Percentiles rank a stretch among this genome's conserved stretches.
These are phyloP conservation scores for Magnaporthiopsis incrustans DNA, from an alignment of 2,329 filamentous ascomycete species.

Conservation along the genomic window DNA sequence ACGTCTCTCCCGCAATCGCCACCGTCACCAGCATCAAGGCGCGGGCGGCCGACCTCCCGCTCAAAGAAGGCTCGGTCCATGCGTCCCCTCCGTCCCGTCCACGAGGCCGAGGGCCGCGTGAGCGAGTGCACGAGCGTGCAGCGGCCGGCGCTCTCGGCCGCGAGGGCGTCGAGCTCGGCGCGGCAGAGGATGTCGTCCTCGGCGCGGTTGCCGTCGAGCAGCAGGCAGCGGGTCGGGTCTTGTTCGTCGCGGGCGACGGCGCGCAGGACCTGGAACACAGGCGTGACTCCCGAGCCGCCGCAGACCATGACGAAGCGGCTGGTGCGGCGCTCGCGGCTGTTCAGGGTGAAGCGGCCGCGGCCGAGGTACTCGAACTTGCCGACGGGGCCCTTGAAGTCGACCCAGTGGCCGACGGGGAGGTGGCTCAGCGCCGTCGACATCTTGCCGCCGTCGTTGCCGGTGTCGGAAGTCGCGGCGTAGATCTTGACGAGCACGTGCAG, in stretches of 20 bases:
- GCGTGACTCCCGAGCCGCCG: constrained; percentile 85
- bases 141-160: constrained; percentile 39
- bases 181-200: constrained; percentile 79
- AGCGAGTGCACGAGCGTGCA: constrained; percentile 64
- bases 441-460: constrained; percentile 50
- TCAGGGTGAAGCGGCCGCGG: constrained; percentile 53
- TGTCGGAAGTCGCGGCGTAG: constrained; percentile 53
- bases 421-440: constrained; percentile 77
- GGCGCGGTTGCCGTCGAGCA: constrained; percentile 70
- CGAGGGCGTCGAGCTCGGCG: constrained; percentile 60
- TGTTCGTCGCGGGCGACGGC: constrained; percentile 58
- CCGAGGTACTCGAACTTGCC: constrained; percentile 79
- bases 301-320: constrained; percentile 78
- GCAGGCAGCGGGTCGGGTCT: constrained; percentile 60
- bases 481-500: constrained; percentile 77
- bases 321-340: constrained; percentile 46
- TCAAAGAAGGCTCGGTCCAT: constrained; percentile 56
- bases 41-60: constrained; percentile 39
- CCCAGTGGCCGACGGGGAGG: constrained; percentile 60
- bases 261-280: constrained; percentile 75
- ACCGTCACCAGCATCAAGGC: background rate
- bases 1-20: constrained; percentile 39
- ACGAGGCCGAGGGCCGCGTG: constrained; percentile 52
- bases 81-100: constrained; percentile 61
- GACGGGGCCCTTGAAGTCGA: constrained; percentile 83